A percentile compares a stretch with the other conserved stretches of the same genome.
Conservation (phyloP, 108 stramenopile genomes). For the Nitzschia putrida region DNA sequence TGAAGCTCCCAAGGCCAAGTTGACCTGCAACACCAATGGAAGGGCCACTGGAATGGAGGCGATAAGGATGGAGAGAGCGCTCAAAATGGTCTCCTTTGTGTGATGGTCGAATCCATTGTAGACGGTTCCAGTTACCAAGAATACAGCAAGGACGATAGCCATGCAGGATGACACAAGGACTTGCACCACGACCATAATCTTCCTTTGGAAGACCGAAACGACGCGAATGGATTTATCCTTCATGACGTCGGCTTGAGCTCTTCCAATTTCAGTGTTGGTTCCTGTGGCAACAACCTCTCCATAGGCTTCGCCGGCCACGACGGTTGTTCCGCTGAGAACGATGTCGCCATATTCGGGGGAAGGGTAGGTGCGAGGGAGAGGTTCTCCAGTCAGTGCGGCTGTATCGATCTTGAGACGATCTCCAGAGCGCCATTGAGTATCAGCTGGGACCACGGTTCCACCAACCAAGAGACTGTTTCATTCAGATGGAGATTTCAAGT, state of each 20-base stretch:
- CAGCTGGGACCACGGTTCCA: constrained; percentile 80
- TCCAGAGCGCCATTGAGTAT: constrained; percentile 68
- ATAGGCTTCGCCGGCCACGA: constrained; percentile 76
- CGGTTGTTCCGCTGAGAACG: constrained; percentile 71
- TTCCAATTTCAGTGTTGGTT: constrained; percentile 72
- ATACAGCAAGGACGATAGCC: constrained; percentile 58
- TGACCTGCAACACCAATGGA: constrained; percentile 81
- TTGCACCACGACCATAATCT: constrained; percentile 71
- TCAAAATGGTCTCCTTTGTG: constrained; percentile 40
- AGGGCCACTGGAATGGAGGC: constrained; percentile 89
- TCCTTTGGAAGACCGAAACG: constrained; percentile 69
- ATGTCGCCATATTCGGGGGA: constrained; percentile 48
- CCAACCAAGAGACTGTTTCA: constrained; percentile 50
- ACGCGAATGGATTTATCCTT: constrained; percentile 62
- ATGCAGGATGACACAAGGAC: constrained; percentile 53
- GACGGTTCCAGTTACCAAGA: constrained; percentile 53
- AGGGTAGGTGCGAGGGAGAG: constrained; percentile 75
- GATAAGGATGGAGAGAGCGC: constrained; percentile 71
- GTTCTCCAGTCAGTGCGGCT: constrained; percentile 83
- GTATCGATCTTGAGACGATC: constrained; percentile 67
- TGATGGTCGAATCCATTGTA: constrained; percentile 49
- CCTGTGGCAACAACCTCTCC: constrained; percentile 63
- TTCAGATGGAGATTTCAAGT: not conserved
- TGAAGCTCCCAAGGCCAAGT: constrained; percentile 81
- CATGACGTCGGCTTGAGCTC: constrained; percentile 64